phyloP scores from a whole-genome alignment of 306 rosid species.

The Dalbergia cochinchinensis region DNA sequence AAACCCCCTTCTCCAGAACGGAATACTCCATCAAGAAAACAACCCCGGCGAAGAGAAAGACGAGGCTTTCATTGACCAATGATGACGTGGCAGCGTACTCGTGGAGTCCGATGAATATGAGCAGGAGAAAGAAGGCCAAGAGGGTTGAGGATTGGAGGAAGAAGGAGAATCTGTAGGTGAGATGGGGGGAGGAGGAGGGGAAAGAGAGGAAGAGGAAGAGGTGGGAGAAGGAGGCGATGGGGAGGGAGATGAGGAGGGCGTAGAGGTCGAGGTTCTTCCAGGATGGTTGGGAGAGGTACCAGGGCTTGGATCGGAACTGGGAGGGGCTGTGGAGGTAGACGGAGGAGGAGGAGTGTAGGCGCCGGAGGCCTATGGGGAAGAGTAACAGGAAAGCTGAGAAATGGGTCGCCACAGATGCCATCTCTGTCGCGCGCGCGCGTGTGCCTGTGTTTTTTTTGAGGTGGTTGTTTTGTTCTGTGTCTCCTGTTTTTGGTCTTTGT shows the following conservation, averaged over 20 bases:
- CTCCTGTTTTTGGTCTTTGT: slow-evolving; percentile 39
- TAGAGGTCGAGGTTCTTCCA: slow-evolving; percentile 82
- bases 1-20: slow-evolving; percentile 59
- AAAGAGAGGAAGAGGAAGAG: slow-evolving; percentile 67
- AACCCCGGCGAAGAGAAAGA: slow-evolving; percentile 55
- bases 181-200: slow-evolving; percentile 57
- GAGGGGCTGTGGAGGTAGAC: slow-evolving; percentile 79
- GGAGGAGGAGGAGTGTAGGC: slow-evolving; percentile 77
- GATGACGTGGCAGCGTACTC: slow-evolving; percentile 52
- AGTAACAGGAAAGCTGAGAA: slow-evolving; percentile 72
- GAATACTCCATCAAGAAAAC: slow-evolving; percentile 55
- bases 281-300: slow-evolving; percentile 78
- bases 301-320: slow-evolving; percentile 71
- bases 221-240: slow-evolving; percentile 77
- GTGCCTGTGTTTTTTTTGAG: not conserved
- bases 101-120: slow-evolving; percentile 56
- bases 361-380: slow-evolving; percentile 72
- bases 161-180: slow-evolving; percentile 69
- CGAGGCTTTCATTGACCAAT: slow-evolving; percentile 52
- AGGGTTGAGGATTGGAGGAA: slow-evolving; percentile 65
- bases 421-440: not conserved
- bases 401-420: slow-evolving; percentile 83
- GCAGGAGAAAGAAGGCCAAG: slow-evolving; percentile 75
- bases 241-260: slow-evolving; percentile 68
- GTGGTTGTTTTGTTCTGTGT: slow-evolving; percentile 35